These are phyloP conservation scores for Paecilomyces fulvus DNA, from an alignment of 2,329 filamentous ascomycete genomes.

Conservation along the genomic window DNA sequence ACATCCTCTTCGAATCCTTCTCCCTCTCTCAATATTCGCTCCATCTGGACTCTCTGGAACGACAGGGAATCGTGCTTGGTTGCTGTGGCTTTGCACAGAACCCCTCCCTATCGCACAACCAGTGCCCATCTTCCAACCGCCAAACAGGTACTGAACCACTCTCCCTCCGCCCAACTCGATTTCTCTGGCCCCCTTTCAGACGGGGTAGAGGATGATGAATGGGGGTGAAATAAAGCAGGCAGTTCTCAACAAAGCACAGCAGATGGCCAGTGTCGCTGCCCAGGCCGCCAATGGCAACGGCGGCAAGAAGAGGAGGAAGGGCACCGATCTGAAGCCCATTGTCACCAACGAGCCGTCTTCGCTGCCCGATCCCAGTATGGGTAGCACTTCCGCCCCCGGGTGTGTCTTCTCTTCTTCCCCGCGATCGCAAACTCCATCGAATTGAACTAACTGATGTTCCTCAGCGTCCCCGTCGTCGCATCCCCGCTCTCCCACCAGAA, in stretches of 20 bases:
- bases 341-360: conserved; percentile 53
- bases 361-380: conserved; percentile 34
- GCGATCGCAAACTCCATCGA: conserved; percentile 4
- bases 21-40: conserved; percentile 5
- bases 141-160: conserved; percentile 1
- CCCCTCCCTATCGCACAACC: conserved; percentile 1
- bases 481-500: conserved; percentile 38
- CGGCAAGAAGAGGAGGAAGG: conserved; percentile 59
- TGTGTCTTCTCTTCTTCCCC: conserved; percentile 15
- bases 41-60: conserved; percentile 3
- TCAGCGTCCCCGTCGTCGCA: conserved; percentile 18
- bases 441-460: conserved; percentile 3
- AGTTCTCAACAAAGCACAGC: conserved; percentile 58
- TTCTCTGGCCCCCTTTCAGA: conserved; percentile 1
- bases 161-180: conserved; percentile 4
- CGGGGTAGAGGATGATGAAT: conserved; percentile 45
- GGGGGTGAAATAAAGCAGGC: conserved; percentile 56
- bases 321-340: conserved; percentile 56
- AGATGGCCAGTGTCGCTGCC: conserved; percentile 45
- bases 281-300: conserved; percentile 46
- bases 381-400: conserved; percentile 37
- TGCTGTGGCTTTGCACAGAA: neutral
- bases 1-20: neutral
- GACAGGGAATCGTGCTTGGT: neutral
- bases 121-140: neutral